A percentile compares a stretch with the other conserved stretches of the same genome.
phyloP scores from a whole-genome alignment of 257 asterid species.

The Solanum ahanhuiri region DNA sequence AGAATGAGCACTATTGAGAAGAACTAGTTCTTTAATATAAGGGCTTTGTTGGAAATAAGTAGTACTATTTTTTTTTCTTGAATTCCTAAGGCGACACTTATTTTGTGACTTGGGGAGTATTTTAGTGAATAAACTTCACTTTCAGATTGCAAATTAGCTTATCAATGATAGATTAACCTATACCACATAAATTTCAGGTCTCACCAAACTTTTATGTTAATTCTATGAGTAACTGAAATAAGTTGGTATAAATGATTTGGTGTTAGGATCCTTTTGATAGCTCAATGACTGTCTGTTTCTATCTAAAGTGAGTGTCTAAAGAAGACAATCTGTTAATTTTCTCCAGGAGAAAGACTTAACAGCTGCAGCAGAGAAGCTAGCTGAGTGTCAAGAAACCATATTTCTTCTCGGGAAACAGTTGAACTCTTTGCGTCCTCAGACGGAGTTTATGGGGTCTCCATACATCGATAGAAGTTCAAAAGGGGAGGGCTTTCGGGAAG shows the following conservation, averaged over 20 bases:
- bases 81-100: not conserved
- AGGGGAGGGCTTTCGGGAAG: slow-evolving; percentile 36
- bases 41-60: not conserved
- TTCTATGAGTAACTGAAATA: not conserved
- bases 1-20: not conserved
- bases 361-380: slow-evolving; percentile 85
- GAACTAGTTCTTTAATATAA: not conserved
- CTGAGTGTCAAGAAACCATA: slow-evolving; percentile 91
- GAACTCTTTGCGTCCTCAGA: slow-evolving; percentile 63
- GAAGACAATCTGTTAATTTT: not conserved
- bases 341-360: slow-evolving; percentile 73
- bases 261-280: not conserved
- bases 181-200: not conserved
- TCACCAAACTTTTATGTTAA: not conserved
- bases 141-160: not conserved
- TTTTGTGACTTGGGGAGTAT: not conserved
- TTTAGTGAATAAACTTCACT: not conserved
- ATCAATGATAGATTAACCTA: not conserved
- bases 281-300: not conserved
- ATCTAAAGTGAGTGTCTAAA: not conserved
- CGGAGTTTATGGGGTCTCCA: slow-evolving; percentile 32
- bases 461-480: slow-evolving; percentile 23
- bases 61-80: not conserved
- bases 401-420: slow-evolving; percentile 81
- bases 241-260: not conserved